Base-by-base conservation (phyloP, 139 green algal species). In the Astrephomene gubernaculifera region DNA sequence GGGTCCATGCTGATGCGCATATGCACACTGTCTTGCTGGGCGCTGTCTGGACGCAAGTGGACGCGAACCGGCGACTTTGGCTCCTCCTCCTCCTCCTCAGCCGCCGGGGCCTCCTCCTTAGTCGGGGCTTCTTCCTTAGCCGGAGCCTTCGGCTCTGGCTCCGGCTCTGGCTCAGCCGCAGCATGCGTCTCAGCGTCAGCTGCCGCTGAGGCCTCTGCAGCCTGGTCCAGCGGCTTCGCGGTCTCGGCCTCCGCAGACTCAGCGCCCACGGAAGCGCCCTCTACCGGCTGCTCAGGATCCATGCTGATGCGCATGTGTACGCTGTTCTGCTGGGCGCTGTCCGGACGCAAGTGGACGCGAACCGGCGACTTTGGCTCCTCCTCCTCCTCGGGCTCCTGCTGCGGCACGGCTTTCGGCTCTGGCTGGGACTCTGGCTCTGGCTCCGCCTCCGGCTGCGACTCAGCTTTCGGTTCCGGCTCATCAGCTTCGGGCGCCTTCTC, bases 221-320 rank as follows among this genome's bases (percentile, higher is more conserved):
- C 35, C 52, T 4, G 31, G 5, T 49, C 65, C 25, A 24, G 69
- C 17, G 38, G n/a, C 24, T 44, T 69, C 19, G 41, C 64, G 33
- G 54, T 52, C 6, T n/a, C 63, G 1, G n/a, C 43, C 38, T n/a
- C 52, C 6, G 27, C 19, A 2, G n/a, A n/a, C n/a, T n/a, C n/a
- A n/a, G n/a, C n/a, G n/a, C n/a, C n/a, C n/a, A n/a, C n/a, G n/a
- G n/a, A n/a, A n/a, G n/a, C 49, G 49, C 12, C 49, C 12, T 72
- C 65, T 6, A 21, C 35, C 36, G 31, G 65, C 61, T 6, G n/a
- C 61, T 41, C 61, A 7, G 45, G 5, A 25, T 81, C 72, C 72
- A 79, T 79, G 71, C 71, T 79, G 7, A 79, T 44, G 31, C 71
- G 71, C 71, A 79, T 38, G 29, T 35, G 31, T 0, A 79, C 31